Evolutionary conservation across 495 filamentous ascomycete genomes (phyloP).

Genomic region (Neurospora sp.): DNA sequence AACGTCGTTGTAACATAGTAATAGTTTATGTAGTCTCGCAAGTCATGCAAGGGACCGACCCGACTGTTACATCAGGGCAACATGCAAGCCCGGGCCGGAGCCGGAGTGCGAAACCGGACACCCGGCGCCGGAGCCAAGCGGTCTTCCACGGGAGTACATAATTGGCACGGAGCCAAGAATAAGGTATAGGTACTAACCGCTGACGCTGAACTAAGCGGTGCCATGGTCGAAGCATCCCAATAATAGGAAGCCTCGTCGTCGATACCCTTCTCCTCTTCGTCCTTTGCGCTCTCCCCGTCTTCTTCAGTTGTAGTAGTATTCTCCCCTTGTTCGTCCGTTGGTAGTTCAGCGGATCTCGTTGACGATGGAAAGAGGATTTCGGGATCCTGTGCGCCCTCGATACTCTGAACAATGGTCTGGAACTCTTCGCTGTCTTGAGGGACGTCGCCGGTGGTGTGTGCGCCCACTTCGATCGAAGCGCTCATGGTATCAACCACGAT

Average conservation of each 20-base stretch:
- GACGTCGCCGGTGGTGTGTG: conserved; percentile 1
- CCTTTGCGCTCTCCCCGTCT: neutral
- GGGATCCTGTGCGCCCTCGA: neutral
- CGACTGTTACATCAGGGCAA: neutral
- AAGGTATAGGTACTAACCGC: conserved; percentile 34
- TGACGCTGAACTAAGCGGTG: conserved; percentile 45
- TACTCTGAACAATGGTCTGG: conserved; percentile 4
- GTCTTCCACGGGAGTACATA: neutral
- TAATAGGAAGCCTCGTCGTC: conserved; percentile 28
- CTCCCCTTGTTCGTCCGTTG: neutral
- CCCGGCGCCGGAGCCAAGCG: neutral
- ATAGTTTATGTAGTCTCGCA: neutral
- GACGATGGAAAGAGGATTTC: neutral
- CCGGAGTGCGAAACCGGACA: neutral
- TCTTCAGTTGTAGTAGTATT: neutral
- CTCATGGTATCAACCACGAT: conserved; percentile 4
- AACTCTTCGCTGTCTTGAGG: neutral
- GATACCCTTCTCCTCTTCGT: conserved; percentile 4
- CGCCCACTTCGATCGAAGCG: conserved; percentile 1
- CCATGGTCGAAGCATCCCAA: conserved; percentile 45
- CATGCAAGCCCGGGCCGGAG: neutral
- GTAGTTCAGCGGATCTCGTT: neutral
- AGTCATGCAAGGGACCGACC: conserved; percentile 1
- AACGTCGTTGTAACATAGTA: conserved; percentile 3
- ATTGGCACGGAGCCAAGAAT: neutral